phyloP scores from a whole-genome alignment of 768 basidiomycete species.

The Boletus coccyginus region DNA sequence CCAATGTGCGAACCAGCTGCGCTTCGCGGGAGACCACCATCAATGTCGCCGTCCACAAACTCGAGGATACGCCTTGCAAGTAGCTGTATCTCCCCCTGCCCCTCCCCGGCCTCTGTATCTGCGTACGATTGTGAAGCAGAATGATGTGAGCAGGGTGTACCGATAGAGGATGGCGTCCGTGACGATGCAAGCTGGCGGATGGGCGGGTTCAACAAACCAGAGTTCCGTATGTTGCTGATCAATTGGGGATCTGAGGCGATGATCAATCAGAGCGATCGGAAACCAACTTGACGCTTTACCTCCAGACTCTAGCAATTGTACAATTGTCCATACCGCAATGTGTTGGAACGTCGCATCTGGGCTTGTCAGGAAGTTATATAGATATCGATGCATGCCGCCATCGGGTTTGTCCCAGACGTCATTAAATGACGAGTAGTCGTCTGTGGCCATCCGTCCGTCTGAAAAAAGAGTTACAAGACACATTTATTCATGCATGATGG shows the following conservation, averaged over 20 bases:
- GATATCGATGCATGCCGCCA: conserved; percentile 93
- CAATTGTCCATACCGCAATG: conserved; percentile 99
- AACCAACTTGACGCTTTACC: conserved; percentile 41
- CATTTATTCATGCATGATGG: not conserved
- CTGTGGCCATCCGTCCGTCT: conserved; percentile 74
- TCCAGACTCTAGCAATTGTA: conserved; percentile 95
- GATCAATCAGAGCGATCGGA: not conserved
- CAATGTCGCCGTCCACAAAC: conserved; percentile 74
- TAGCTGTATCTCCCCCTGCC: conserved; percentile 87
- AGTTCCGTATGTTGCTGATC: conserved; percentile 85
- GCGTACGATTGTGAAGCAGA: conserved; percentile 71
- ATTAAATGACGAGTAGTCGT: conserved; percentile 96
- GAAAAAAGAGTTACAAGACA: not conserved
- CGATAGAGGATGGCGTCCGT: conserved; percentile 68
- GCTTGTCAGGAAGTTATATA: conserved; percentile 90
- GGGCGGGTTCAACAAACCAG: conserved; percentile 76
- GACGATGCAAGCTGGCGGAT: conserved; percentile 81
- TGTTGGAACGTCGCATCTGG: conserved; percentile 98
- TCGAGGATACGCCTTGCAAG: conserved; percentile 85
- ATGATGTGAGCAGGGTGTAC: conserved; percentile 69
- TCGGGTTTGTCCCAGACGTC: conserved; percentile 98
- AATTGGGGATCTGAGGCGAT: conserved; percentile 70
- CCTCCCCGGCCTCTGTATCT: conserved; percentile 82
- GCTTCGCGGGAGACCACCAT: conserved; percentile 58
- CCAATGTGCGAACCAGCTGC: conserved; percentile 64